A percentile compares a stretch with the other conserved stretches of the same genome.
Evolutionary conservation across 768 basidiomycete genomes (phyloP).

Genomic region (Pleurotus cornucopiae): DNA sequence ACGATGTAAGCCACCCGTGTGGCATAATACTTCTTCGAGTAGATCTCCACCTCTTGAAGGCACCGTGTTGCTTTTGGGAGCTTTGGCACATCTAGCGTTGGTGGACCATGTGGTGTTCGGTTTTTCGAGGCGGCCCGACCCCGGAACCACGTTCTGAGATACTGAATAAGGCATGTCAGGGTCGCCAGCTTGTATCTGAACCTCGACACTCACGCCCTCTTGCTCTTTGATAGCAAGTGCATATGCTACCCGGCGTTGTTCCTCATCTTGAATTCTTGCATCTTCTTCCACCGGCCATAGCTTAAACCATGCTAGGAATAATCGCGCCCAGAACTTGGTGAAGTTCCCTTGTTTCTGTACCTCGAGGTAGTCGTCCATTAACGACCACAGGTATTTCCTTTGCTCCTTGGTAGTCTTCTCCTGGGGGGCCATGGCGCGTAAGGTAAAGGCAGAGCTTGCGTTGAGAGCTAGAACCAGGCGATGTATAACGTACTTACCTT

Average conservation of each 20-base stretch:
- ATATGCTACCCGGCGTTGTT: background rate
- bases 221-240: background rate
- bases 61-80: background rate
- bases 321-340: background rate
- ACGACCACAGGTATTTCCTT: background rate
- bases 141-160: background rate
- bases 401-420: background rate
- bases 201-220: background rate
- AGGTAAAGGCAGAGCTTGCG: background rate
- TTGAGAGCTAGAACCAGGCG: background rate
- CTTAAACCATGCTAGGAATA: background rate
- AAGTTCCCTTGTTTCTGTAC: background rate
- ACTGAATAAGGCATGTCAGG: background rate
- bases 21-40: background rate
- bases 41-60: background rate
- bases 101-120: background rate
- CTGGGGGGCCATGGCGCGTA: background rate
- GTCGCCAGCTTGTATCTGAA: background rate
- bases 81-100: background rate
- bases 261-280: background rate
- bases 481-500: background rate
- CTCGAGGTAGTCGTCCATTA: background rate
- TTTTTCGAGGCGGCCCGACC: background rate
- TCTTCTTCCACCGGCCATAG: background rate
- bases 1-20: background rate